Evolutionary conservation across 129 eudicot species (phyloP), one percentile per base, ranked within the genome.

Genomic region (Pittosporum tobira): DNA sequence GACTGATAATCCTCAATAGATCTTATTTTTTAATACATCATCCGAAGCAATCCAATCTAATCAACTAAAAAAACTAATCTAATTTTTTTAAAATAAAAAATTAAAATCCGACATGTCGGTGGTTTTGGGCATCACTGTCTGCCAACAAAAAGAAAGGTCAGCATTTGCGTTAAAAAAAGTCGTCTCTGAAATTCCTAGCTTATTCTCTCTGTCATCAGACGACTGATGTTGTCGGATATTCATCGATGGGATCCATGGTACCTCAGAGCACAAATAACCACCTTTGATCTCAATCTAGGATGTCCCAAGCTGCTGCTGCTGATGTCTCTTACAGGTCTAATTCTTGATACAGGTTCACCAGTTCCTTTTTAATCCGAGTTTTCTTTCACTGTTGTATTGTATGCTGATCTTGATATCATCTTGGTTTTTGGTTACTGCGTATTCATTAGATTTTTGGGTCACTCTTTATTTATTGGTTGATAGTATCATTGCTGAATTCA

Each of bases 241-340:
- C n/a, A n/a, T n/a, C 36, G 36, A 13, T 26, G 57, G 34, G 26
- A 25, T 16, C 46, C 16, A 13, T 40, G 46, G 10, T 40, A 40
- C 9, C 36, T 9, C 57, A 51, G 18, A 26, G 14, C 5, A 3
- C 7, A 19, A 13, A 10, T 15, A 15, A 0, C 0, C 3, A 24
- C 22, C 31, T 43, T 43, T 59, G 63, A 47, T 50, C 57, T 18
- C 26, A 30, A 46, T 38, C 27, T 48, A 60, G 70, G 51, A 83
- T 83, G 90, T 75, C 90, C 77, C 90, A 75, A 49, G 44, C 82
- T 48, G 79, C 76, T 64, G 87, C 79, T 64, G 44, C 82, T 48
- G 79, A 79, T 64, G 87, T 84, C 67, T 73, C 76, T 18, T 84
- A 84, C 77, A 79, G 93, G 93, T 84, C 56, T 9, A 26, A 26